Percentiles rank a stretch among this genome's conserved stretches.
phyloP scores from a whole-genome alignment of 257 asterid genomes.

The Euphrasia confusa region DNA sequence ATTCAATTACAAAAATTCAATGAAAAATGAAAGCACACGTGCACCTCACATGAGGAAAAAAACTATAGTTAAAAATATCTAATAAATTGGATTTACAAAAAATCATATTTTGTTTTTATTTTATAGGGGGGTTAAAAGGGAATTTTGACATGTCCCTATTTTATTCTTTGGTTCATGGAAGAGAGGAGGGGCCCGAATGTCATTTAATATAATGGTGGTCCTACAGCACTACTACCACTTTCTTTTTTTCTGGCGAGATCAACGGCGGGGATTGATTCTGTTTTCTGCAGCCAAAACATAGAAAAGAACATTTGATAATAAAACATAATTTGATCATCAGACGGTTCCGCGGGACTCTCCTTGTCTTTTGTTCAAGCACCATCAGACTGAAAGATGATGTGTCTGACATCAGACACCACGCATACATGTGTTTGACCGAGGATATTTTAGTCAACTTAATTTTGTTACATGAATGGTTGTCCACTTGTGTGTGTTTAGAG shows the following conservation, averaged over 20 bases:
- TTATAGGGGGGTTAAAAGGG: too few species aligned
- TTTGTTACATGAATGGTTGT: background rate
- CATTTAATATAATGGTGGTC: too few species aligned
- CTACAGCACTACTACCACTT: background rate
- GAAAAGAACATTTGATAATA: background rate
- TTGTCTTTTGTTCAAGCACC: background rate
- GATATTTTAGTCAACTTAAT: background rate
- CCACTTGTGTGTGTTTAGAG: background rate
- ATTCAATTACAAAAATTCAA: too few species aligned
- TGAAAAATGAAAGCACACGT: too few species aligned
- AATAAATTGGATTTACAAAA: too few species aligned
- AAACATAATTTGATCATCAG: background rate
- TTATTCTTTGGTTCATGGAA: background rate
- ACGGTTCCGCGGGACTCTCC: background rate
- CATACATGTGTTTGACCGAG: background rate
- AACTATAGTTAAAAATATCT: too few species aligned
- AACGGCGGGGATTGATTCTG: conserved; percentile 26
- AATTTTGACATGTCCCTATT: background rate
- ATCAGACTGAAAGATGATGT: too few species aligned
- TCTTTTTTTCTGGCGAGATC: conserved; percentile 39
- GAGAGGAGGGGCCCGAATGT: background rate
- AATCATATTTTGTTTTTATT: too few species aligned
- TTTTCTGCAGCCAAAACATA: background rate
- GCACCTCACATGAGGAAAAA: too few species aligned
- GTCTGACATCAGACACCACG: background rate